Evolutionary conservation across 139 green algal genomes (phyloP).

Genomic region (Coelastrella sp.): DNA sequence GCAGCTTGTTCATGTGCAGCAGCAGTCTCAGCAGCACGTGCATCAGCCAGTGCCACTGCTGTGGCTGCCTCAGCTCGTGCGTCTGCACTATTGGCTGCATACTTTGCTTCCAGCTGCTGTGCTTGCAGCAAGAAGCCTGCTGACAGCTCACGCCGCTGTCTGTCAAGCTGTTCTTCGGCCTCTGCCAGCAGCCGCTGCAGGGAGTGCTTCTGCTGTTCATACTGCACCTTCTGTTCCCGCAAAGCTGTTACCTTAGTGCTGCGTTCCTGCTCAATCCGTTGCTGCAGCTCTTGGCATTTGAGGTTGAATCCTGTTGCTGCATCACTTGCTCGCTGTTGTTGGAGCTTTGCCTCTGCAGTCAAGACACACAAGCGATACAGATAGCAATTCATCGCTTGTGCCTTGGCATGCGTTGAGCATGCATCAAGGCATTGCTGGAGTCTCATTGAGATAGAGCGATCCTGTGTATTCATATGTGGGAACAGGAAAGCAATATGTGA

Average conservation of each 20-base stretch:
- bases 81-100: conserved; percentile 15
- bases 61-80: conserved; percentile 8
- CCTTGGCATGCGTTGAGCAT: too few species aligned
- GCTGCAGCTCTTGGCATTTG: conserved; percentile 37
- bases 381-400: too few species aligned
- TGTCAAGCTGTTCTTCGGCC: conserved; percentile 58
- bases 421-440: too few species aligned
- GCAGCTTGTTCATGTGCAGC: conserved; percentile 53
- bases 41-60: conserved; percentile 43
- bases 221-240: conserved; percentile 45
- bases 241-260: conserved; percentile 35
- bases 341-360: background rate
- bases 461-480: too few species aligned
- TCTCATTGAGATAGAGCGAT: too few species aligned
- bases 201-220: conserved; percentile 38
- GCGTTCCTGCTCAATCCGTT: conserved; percentile 38
- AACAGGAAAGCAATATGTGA: too few species aligned
- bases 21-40: conserved; percentile 56
- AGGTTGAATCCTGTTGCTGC: conserved; percentile 29
- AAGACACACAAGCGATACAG: too few species aligned
- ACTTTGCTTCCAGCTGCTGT: conserved; percentile 57
- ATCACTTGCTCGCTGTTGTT: conserved; percentile 14
- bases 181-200: conserved; percentile 61
- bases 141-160: conserved; percentile 62
- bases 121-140: conserved; percentile 56